Percentiles rank a stretch among this genome's conserved stretches.
Conservation (phyloP, 768 basidiomycete species). For the Rossbeevera mucosa region DNA sequence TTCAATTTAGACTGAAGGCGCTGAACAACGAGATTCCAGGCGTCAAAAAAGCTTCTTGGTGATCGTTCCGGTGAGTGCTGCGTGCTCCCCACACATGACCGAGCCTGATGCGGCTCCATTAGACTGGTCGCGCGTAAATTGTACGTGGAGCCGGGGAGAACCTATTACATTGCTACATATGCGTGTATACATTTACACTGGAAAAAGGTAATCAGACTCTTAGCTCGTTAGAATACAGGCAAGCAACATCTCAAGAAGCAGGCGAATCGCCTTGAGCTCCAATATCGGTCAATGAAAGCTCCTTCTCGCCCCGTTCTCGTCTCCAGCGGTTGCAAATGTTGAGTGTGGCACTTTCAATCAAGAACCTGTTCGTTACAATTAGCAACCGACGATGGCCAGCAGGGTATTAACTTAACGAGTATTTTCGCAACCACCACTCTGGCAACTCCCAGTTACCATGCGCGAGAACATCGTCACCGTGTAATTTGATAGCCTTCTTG, state of each 20-base stretch:
- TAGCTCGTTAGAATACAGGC: constrained; percentile 7
- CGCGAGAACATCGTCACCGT: constrained; percentile 89
- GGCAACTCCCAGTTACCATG: constrained; percentile 88
- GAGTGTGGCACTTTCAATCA: constrained; percentile 71
- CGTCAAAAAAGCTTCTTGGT: constrained; percentile 93
- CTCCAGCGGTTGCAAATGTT: constrained; percentile 84
- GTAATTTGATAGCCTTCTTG: constrained; percentile 62
- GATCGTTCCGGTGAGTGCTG: constrained; percentile 13
- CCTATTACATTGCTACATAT: background rate
- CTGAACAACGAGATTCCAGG: constrained; percentile 79
- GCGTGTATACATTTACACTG: constrained; percentile 7
- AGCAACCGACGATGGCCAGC: background rate
- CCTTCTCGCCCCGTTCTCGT: constrained; percentile 71
- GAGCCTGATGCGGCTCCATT: background rate
- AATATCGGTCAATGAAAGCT: constrained; percentile 57
- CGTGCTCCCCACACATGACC: background rate
- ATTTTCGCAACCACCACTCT: constrained; percentile 79
- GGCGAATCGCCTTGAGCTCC: constrained; percentile 34
- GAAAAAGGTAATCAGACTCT: background rate
- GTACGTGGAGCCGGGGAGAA: too few relatives aligned
- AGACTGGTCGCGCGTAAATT: background rate
- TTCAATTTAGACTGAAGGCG: constrained; percentile 87
- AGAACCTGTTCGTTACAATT: constrained; percentile 47
- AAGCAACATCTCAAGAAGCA: constrained; percentile 9
- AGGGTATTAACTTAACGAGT: constrained; percentile 46